These are phyloP conservation scores for Monosporozyma aerobia DNA, from an alignment of 805 yeast species.

Conservation along the genomic window DNA sequence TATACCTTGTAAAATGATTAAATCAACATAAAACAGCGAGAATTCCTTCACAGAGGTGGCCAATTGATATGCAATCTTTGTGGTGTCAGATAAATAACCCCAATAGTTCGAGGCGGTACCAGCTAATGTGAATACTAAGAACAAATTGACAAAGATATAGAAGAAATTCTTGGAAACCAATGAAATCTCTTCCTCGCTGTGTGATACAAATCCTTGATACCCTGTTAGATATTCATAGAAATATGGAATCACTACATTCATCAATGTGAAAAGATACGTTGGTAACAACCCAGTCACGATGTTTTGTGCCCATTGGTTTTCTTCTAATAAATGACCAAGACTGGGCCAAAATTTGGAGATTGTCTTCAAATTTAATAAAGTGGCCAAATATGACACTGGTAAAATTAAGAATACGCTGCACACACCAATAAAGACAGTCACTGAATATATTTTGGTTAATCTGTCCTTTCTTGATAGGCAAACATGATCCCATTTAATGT, in stretches of 20 bases:
- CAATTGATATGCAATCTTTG: conserved; percentile 75
- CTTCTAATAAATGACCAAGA: conserved; percentile 56
- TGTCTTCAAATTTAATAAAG: conserved; percentile 68
- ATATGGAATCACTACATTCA: conserved; percentile 78
- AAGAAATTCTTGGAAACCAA: conserved; percentile 89
- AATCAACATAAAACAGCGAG: conserved; percentile 83
- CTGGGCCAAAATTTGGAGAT: conserved; percentile 76
- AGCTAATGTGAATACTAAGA: conserved; percentile 85
- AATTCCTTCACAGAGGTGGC: conserved; percentile 75
- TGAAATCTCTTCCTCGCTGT: conserved; percentile 86
- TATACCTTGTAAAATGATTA: conserved; percentile 69
- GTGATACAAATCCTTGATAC: conserved; percentile 81
- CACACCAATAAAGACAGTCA: conserved; percentile 33
- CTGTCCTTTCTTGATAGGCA: conserved; percentile 73
- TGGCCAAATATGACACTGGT: conserved; percentile 80
- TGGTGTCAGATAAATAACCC: conserved; percentile 79
- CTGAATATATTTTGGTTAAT: conserved; percentile 40
- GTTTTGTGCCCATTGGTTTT: conserved; percentile 62
- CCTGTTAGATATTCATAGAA: conserved; percentile 75
- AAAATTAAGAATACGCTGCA: conserved; percentile 64
- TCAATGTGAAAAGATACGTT: conserved; percentile 77
- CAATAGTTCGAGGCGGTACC: conserved; percentile 81
- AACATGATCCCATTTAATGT: conserved; percentile 85
- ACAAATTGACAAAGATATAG: conserved; percentile 87
- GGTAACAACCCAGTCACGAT: conserved; percentile 85